These are phyloP conservation scores for Penicillium silybi DNA, from an alignment of 495 filamentous ascomycete genomes.

Conservation along the genomic window DNA sequence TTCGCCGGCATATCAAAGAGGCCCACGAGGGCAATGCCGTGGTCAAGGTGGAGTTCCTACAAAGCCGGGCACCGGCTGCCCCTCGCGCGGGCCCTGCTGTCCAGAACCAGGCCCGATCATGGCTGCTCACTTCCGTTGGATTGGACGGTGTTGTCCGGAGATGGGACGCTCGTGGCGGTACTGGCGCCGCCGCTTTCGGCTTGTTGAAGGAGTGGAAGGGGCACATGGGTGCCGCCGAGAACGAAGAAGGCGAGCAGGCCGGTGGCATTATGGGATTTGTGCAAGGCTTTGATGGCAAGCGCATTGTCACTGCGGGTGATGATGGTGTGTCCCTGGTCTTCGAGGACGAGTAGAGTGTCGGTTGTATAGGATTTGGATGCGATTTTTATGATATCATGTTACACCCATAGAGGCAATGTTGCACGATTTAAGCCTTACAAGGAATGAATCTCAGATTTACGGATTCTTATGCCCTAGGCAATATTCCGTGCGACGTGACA, in stretches of 20 bases:
- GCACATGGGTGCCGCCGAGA: conserved; percentile 74
- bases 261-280: conserved; percentile 89
- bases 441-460: neutral
- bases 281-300: conserved; percentile 61
- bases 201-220: conserved; percentile 77
- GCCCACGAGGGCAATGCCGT: conserved; percentile 79
- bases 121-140: conserved; percentile 73
- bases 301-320: conserved; percentile 84
- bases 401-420: conserved; percentile 6
- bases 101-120: conserved; percentile 39
- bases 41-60: conserved; percentile 87
- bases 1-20: conserved; percentile 70
- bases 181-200: conserved; percentile 56
- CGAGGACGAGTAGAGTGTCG: conserved; percentile 37
- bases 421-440: neutral
- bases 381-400: conserved; percentile 25
- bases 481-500: neutral
- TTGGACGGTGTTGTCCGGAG: conserved; percentile 82
- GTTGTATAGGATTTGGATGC: conserved; percentile 6
- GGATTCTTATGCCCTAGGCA: neutral
- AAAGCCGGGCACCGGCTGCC: conserved; percentile 27
- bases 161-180: conserved; percentile 84
- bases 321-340: conserved; percentile 72
- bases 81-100: conserved; percentile 23
- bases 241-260: conserved; percentile 48